Evolutionary conservation across 306 rosid species (phyloP).

Genomic region (Casuarina glauca): DNA sequence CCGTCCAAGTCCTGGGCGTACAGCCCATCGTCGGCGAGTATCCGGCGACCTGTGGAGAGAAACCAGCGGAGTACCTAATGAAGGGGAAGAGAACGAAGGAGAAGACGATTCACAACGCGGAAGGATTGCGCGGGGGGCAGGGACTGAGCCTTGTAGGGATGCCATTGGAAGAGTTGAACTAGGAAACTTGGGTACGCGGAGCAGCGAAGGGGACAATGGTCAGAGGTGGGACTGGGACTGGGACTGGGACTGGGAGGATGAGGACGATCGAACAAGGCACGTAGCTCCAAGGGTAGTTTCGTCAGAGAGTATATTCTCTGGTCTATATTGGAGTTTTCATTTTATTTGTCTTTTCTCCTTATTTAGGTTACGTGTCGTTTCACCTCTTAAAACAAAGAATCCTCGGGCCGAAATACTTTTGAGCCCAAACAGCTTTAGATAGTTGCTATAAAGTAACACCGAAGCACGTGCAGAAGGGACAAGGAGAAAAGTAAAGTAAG

Average conservation of each 20-base stretch:
- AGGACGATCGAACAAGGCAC: neutral
- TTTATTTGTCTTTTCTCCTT: too few species aligned
- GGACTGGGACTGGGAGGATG: neutral
- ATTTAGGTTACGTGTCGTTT: too few species aligned
- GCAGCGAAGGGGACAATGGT: neutral
- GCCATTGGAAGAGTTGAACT: slow-evolving; percentile 38
- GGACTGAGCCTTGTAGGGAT: slow-evolving; percentile 35
- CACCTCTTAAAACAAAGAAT: too few species aligned
- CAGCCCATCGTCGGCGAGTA: slow-evolving; percentile 16
- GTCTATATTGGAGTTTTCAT: neutral
- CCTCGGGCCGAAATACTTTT: too few species aligned
- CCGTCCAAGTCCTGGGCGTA: slow-evolving; percentile 19
- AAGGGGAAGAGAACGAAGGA: slow-evolving; percentile 16
- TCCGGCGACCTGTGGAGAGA: slow-evolving; percentile 18
- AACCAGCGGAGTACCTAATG: slow-evolving; percentile 12
- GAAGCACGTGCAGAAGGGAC: too few species aligned
- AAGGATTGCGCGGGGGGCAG: slow-evolving; percentile 37
- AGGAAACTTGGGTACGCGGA: neutral
- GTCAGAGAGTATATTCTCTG: neutral
- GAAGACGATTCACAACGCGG: slow-evolving; percentile 27
- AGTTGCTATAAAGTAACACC: too few species aligned
- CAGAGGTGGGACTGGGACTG: neutral
- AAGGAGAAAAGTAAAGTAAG: too few species aligned
- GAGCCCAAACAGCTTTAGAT: too few species aligned
- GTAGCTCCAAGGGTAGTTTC: neutral